Evolutionary conservation across 495 filamentous ascomycete species (phyloP).

Genomic region (Hypoxylon rickii): DNA sequence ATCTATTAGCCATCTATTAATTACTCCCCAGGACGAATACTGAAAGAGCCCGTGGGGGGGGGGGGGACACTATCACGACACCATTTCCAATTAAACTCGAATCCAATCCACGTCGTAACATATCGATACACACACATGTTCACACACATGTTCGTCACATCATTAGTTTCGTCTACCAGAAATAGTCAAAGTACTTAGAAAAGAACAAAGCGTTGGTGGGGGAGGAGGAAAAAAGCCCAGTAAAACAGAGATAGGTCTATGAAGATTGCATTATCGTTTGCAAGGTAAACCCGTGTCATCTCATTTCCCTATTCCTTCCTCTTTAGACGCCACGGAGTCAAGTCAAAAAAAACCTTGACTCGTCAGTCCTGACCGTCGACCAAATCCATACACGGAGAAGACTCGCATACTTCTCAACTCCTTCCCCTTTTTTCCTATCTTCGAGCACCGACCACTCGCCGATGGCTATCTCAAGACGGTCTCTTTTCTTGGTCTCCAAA

Average conservation of each 20-base stretch:
- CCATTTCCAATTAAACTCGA: no score
- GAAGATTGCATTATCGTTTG: slow-evolving; percentile 35
- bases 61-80: no score
- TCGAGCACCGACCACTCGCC: neutral
- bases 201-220: no score
- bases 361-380: slow-evolving; percentile 1
- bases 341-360: slow-evolving; percentile 9
- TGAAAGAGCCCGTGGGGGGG: no score
- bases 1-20: no score
- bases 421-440: slow-evolving; percentile 3
- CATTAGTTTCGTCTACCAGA: slow-evolving; percentile 6
- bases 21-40: no score
- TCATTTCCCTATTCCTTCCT: slow-evolving; percentile 30
- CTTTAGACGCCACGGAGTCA: slow-evolving; percentile 17
- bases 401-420: neutral
- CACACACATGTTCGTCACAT: neutral
- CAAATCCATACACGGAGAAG: slow-evolving; percentile 28
- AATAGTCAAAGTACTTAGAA: slow-evolving; percentile 9
- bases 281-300: slow-evolving; percentile 32
- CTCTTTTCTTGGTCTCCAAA: slow-evolving; percentile 9
- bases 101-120: no score
- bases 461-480: slow-evolving; percentile 5
- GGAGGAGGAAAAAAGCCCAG: neutral
- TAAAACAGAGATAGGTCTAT: slow-evolving; percentile 28
- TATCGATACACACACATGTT: no score